Conservation (phyloP, 345 rosid genomes). For the Dovyalis caffra region DNA sequence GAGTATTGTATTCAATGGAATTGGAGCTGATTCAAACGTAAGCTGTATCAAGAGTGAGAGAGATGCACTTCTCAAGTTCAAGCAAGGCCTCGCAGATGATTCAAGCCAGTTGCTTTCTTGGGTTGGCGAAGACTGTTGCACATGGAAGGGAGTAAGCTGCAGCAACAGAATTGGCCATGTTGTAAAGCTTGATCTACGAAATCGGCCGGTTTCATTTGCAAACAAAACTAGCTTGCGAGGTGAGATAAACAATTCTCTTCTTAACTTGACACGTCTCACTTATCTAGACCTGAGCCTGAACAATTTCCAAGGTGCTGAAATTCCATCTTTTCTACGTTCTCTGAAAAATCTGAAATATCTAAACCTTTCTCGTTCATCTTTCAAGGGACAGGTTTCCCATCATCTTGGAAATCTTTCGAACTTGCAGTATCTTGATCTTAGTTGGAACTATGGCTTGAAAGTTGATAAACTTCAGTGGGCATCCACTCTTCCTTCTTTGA, state of each 20-base stretch:
- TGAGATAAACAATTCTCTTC: constrained; percentile 5
- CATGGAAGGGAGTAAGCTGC: constrained; percentile 43
- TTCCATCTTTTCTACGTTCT: constrained; percentile 16
- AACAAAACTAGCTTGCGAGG: background rate
- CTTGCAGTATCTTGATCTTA: constrained; percentile 16
- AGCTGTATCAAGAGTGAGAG: constrained; percentile 26
- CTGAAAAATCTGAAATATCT: constrained; percentile 8
- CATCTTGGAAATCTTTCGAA: constrained; percentile 10
- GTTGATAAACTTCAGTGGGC: constrained; percentile 2
- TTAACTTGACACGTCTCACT: constrained; percentile 11
- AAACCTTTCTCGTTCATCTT: constrained; percentile 3
- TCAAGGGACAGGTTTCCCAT: constrained; percentile 9
- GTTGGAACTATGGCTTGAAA: background rate
- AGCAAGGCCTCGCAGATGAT: constrained; percentile 29
- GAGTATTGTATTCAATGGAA: background rate
- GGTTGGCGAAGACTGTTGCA: constrained; percentile 50
- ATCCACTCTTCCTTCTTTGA: constrained; percentile 8
- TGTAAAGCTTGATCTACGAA: constrained; percentile 36
- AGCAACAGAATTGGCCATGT: constrained; percentile 31
- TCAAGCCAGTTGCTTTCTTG: constrained; percentile 44
- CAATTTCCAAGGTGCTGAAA: background rate
- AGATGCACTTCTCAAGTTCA: constrained; percentile 45
- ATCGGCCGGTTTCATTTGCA: constrained; percentile 2
- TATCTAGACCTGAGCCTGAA: constrained; percentile 18
- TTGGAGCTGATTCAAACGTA: background rate